Evolutionary conservation across 805 yeast genomes (phyloP), one percentile per base, ranked within the genome.

Genomic region (Ogataea neopini): DNA sequence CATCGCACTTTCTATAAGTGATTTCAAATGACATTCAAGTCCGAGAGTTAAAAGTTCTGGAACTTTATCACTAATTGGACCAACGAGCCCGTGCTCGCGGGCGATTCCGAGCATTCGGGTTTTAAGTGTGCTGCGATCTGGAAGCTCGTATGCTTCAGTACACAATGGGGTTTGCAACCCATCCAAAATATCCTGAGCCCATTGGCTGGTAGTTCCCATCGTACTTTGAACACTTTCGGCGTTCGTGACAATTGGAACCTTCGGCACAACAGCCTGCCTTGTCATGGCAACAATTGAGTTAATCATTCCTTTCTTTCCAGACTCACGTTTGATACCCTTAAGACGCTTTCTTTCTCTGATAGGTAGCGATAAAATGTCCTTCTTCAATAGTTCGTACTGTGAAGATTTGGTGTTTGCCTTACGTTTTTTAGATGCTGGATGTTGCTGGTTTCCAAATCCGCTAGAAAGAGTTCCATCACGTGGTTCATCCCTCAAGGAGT

Each of bases 101-200:
- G 94, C 85, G 8, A 86, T 82, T 60, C 96, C 94, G 17, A 83
- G 68, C 75, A 94, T 82, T 44, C 90, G 75, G 10, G 82, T 70
- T 44, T 80, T 78, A 38, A 94, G 66, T 32, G 76, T 76, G 39
- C 83, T 90, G 34, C 75, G 73, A 54, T 92, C 98, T 0, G 97
- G 97, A 4, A 94, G 65, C 52, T 91, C 91, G 62, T 75, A 88
- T 30, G 80, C 73, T 55, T 92, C 96, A 1, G 87, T 72, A 2
- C 92, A 78, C 29, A 91, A 72, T 4, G 94, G 92, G 1, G 94
- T 80, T 56, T 87, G 89, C 46, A 88, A 78, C 3, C 94, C 95
- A 59, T 85, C 90, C 45, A 85, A 77, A 14, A 94, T 88, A 61
- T 94, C 98, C 64, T 91, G 96, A 18, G 95, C 88, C 92, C 97